Base-by-base conservation (phyloP, 1,284 basidiomycete species). In the Schizophyllum amplum region DNA sequence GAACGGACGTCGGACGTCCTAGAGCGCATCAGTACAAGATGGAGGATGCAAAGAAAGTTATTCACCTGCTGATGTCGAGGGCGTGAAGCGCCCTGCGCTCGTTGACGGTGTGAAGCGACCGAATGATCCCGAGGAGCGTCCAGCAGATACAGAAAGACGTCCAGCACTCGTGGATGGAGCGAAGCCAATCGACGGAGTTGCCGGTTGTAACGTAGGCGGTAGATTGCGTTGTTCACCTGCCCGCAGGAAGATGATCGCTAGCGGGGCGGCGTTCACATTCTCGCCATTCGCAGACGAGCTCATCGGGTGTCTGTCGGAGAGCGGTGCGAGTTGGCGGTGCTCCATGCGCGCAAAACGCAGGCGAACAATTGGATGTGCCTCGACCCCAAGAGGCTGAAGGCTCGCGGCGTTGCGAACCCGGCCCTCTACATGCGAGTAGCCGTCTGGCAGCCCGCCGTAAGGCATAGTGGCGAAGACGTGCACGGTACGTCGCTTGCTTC, bases 381-480 rank as follows among this genome's bases (percentile, higher is more conserved):
- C 77, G 4, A 33, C 27, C 5, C 27, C 27, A 33, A 33, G 27
- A 33, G 27, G 27, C 27, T 33, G 27, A 5, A 33, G 27, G 76
- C 76, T 84, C 6, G 70, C 67, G 1, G 74, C 69, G 62, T 91
- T 88, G 65, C 73, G 67, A 0, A 89, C 81, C 64, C 71, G 75
- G 2, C 78, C 77, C 33, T 79, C 74, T 42, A 84, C 66, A 71
- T 92, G 89, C 57, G 84, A 87, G n/a, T 68, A 65, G 6, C 80
- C 71, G 66, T 88, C 82, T 0, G 87, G 75, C 54, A 74, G 75
- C 2, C 92, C 90, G 0, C 90, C 90, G 56, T 83, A 83, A 0
- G 90, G 89, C 64, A 89, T 86, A 20, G 87, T 74, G 7, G 87
- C 81, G 66, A 90, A 94, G 0, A 93, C 71, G 70, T 94, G 88